Conservation (phyloP, 768 basidiomycete species). For the Russula vinacea region DNA sequence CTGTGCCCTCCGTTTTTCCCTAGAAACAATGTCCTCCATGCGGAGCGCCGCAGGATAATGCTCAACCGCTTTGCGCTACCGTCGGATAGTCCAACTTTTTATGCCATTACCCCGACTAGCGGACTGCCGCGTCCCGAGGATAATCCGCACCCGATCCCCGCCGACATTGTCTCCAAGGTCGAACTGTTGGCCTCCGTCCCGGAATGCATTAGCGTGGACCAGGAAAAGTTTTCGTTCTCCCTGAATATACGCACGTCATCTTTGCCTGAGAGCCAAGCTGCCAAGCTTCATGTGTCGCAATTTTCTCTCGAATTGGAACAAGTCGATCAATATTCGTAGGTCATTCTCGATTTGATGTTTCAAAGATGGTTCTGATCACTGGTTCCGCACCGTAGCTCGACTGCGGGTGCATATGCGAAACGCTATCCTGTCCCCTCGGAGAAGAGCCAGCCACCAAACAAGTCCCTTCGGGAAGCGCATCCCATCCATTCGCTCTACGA, state of each 20-base stretch:
- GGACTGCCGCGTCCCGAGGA: conserved; percentile 19
- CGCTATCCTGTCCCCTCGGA: conserved; percentile 55
- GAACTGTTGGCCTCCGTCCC: conserved; percentile 65
- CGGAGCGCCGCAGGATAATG: conserved; percentile 42
- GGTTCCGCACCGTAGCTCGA: conserved; percentile 30
- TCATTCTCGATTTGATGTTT: conserved; percentile 12
- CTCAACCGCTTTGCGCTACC: conserved; percentile 51
- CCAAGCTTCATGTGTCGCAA: conserved; percentile 53
- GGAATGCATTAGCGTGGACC: conserved; percentile 47
- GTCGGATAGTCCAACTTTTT: conserved; percentile 41
- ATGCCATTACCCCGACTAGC: conserved; percentile 30
- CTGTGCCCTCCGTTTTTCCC: conserved; percentile 58
- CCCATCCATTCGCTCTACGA: conserved; percentile 47
- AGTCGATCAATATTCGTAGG: conserved; percentile 63
- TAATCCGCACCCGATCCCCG: conserved; percentile 42
- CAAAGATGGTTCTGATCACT: not conserved
- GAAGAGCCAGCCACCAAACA: conserved; percentile 59
- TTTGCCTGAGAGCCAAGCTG: conserved; percentile 48
- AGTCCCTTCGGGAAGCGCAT: conserved; percentile 55
- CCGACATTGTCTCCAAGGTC: conserved; percentile 56
- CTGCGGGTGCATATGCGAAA: conserved; percentile 43
- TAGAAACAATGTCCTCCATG: conserved; percentile 42
- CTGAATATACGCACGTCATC: conserved; percentile 59
- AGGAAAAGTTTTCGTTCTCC: conserved; percentile 50
- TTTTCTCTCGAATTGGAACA: conserved; percentile 61